Conservation (phyloP, 202 grass and related monocot species). For the Schoenoplectus tabernaemontani region DNA sequence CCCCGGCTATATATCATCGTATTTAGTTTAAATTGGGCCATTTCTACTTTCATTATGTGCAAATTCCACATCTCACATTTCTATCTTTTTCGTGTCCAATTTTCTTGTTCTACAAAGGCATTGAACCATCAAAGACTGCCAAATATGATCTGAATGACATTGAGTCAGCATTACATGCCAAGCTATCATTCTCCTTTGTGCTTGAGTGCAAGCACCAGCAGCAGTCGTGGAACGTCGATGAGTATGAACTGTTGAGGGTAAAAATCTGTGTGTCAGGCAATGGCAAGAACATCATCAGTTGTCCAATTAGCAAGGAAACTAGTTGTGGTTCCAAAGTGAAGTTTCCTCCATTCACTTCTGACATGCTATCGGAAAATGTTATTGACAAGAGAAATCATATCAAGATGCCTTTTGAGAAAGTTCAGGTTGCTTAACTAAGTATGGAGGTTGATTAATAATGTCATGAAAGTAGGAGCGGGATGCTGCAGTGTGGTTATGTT, state of each 20-base stretch:
- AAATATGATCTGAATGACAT: conserved; percentile 22
- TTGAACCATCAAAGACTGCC: background rate
- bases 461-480: too few species aligned
- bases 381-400: background rate
- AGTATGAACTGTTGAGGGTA: background rate
- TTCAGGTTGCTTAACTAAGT: conserved; percentile 18
- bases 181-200: too few species aligned
- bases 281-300: background rate
- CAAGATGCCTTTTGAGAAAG: conserved; percentile 6
- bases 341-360: background rate
- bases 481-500: background rate
- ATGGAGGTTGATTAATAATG: too few species aligned
- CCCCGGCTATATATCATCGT: background rate
- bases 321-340: too few species aligned
- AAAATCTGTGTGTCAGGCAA: conserved; percentile 17
- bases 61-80: background rate
- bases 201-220: background rate
- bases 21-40: background rate
- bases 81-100: background rate
- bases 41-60: background rate
- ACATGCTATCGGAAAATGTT: background rate
- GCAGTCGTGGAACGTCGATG: background rate
- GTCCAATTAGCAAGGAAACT: too few species aligned
- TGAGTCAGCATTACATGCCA: too few species aligned
- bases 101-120: background rate